Evolutionary conservation across 2,329 filamentous ascomycete species (phyloP).

Genomic region (Magnaporthiopsis incrustans): DNA sequence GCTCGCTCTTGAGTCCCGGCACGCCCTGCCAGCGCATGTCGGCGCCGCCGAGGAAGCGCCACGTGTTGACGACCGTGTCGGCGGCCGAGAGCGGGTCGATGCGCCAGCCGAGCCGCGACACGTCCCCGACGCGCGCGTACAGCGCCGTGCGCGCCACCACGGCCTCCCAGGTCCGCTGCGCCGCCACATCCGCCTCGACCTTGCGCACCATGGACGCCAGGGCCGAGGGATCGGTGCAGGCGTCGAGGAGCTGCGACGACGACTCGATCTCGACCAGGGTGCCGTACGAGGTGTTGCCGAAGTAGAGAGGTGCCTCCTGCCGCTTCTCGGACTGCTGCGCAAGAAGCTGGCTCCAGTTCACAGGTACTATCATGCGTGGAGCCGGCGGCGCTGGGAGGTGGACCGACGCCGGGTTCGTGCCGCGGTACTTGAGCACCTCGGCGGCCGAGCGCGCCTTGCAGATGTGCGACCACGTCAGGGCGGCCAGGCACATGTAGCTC

Average conservation of each 20-base stretch:
- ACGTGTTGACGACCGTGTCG: neutral
- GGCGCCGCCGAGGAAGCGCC: neutral
- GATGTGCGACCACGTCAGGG: neutral
- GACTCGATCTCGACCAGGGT: neutral
- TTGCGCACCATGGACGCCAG: neutral
- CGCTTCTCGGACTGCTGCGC: neutral
- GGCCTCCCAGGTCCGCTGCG: neutral
- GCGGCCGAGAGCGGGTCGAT: neutral
- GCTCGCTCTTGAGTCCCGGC: neutral
- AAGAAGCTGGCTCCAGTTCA: neutral
- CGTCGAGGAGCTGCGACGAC: neutral
- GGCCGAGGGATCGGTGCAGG: neutral
- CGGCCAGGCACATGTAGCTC: neutral
- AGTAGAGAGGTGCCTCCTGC: neutral
- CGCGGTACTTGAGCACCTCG: neutral
- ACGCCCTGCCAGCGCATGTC: neutral
- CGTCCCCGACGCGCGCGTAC: neutral
- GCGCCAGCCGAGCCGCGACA: neutral
- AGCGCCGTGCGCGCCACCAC: neutral
- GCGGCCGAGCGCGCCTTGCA: slow-evolving; percentile 1
- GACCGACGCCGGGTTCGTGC: neutral
- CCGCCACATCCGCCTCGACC: neutral
- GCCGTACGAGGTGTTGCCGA: slow-evolving; percentile 1
- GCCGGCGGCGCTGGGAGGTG: neutral
- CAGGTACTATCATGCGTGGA: neutral